Conservation (phyloP, 768 basidiomycete genomes). For the Leccinum longicurvipes region DNA sequence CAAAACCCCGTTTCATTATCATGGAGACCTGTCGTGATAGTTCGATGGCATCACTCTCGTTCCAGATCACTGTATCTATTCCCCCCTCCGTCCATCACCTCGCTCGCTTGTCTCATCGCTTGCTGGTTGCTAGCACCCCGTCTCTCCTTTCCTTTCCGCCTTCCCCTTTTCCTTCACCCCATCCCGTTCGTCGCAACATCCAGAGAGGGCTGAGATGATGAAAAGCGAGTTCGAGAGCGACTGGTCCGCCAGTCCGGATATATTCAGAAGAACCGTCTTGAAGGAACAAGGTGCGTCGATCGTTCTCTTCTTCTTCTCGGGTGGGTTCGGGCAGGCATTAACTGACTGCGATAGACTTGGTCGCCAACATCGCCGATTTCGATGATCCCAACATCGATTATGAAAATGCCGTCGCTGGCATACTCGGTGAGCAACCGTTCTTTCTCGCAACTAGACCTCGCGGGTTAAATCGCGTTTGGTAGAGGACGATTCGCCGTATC, state of each 20-base stretch:
- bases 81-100: background rate
- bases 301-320: background rate
- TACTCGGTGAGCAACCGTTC: slow-evolving; percentile 12
- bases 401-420: slow-evolving; percentile 11
- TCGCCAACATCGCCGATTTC: slow-evolving; percentile 20
- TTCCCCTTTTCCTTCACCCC: too few relatives aligned
- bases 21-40: too few relatives aligned
- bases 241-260: slow-evolving; percentile 2
- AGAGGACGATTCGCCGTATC: slow-evolving; percentile 82
- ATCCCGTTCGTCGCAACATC: background rate
- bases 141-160: background rate
- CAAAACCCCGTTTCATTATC: too few relatives aligned
- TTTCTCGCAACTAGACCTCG: too few relatives aligned
- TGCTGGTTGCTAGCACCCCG: background rate
- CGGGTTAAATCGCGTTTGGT: slow-evolving; percentile 12
- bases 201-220: slow-evolving; percentile 10
- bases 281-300: slow-evolving; percentile 2
- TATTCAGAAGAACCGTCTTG: slow-evolving; percentile 12
- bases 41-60: too few relatives aligned
- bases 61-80: background rate
- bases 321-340: background rate
- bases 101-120: too few relatives aligned
- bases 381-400: slow-evolving; percentile 38
- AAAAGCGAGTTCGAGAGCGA: background rate
- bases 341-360: background rate